Conservation (phyloP, 148 eudicot genomes). For the Persicaria maculosa region DNA sequence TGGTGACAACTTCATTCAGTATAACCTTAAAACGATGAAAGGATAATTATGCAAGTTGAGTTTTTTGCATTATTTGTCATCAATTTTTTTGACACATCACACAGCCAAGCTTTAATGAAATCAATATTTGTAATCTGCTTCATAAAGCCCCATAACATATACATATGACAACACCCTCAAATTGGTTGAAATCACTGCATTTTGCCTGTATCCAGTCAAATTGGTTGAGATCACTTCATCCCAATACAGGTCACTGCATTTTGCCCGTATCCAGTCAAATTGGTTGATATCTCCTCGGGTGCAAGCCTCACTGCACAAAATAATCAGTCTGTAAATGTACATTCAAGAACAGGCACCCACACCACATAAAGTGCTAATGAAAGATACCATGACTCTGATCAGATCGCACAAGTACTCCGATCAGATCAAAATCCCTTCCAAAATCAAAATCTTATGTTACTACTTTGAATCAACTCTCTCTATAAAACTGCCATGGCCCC, state of each 20-base stretch:
- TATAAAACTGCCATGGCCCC: not conserved
- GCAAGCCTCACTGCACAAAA: conserved; percentile 87
- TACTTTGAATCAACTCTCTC: not conserved
- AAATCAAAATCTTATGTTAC: conserved; percentile 11
- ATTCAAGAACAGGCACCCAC: not conserved
- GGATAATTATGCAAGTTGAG: not conserved
- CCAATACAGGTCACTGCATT: conserved; percentile 95
- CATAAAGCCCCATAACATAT: not conserved
- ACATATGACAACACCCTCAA: not conserved
- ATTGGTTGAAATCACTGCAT: too few species aligned
- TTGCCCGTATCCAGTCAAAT: conserved; percentile 82
- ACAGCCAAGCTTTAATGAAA: not conserved
- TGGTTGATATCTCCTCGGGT: conserved; percentile 74
- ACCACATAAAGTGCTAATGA: conserved; percentile 1
- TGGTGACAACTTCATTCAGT: conserved; percentile 74
- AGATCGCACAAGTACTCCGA: not conserved
- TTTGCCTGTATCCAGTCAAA: too few species aligned
- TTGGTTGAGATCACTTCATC: too few species aligned
- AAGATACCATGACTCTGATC: not conserved
- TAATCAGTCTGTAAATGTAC: not conserved
- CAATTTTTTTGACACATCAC: not conserved
- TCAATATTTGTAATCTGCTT: not conserved
- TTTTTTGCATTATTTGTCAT: conserved; percentile 1
- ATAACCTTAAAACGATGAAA: conserved; percentile 54
- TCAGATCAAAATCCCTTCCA: too few species aligned